phyloP scores from a whole-genome alignment of 768 basidiomycete genomes.

The Strobilomyces echinocephalus region DNA sequence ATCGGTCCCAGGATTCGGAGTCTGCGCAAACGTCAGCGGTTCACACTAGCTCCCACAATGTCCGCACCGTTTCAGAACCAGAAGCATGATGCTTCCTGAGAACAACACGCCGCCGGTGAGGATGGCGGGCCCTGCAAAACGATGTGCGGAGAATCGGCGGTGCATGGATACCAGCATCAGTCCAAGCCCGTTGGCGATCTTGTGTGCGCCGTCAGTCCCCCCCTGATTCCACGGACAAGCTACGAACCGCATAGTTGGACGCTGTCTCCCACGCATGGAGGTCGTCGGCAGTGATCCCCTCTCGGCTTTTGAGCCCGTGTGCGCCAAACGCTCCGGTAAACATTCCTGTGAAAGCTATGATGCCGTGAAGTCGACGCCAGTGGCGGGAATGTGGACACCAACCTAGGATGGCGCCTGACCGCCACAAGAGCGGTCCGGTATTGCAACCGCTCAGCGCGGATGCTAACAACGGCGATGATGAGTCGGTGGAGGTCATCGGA shows the following conservation, averaged over 20 bases:
- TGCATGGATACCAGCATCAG: slow-evolving; percentile 60
- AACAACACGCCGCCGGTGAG: slow-evolving; percentile 53
- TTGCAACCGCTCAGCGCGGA: slow-evolving; percentile 5
- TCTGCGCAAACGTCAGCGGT: slow-evolving; percentile 23
- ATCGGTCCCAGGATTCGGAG: slow-evolving; percentile 55
- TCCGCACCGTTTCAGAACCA: slow-evolving; percentile 46
- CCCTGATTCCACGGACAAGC: neutral
- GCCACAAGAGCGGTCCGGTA: slow-evolving; percentile 36
- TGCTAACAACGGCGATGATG: slow-evolving; percentile 29
- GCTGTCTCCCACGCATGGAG: slow-evolving; percentile 62
- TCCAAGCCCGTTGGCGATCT: slow-evolving; percentile 70
- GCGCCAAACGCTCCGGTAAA: slow-evolving; percentile 64
- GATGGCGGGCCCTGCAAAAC: slow-evolving; percentile 67
- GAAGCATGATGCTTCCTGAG: slow-evolving; percentile 56
- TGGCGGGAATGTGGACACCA: slow-evolving; percentile 4
- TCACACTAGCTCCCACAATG: neutral
- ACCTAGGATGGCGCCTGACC: slow-evolving; percentile 41
- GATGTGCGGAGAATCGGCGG: slow-evolving; percentile 52
- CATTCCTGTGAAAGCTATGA: slow-evolving; percentile 44
- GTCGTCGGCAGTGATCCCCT: slow-evolving; percentile 46
- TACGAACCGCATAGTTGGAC: slow-evolving; percentile 55
- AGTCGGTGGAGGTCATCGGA: slow-evolving; percentile 18
- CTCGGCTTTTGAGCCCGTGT: slow-evolving; percentile 50
- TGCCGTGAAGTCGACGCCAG: neutral
- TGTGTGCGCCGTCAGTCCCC: slow-evolving; percentile 9